Evolutionary conservation across 495 filamentous ascomycete genomes (phyloP), one percentile per base, ranked within the genome.

Genomic region (Trichodelitschia bisporula): DNA sequence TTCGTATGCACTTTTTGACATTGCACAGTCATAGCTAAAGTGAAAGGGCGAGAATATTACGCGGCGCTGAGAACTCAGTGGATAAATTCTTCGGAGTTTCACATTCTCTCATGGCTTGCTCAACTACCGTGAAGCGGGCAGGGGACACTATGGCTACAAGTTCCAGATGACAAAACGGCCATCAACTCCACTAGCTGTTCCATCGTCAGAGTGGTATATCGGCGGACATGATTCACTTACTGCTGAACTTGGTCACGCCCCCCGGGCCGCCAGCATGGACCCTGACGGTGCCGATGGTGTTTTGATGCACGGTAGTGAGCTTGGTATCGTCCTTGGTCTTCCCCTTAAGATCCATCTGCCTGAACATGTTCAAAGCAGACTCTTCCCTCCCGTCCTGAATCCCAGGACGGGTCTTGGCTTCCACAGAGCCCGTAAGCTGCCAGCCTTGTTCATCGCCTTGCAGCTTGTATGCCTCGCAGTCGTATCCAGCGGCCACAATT

Each of bases 311-410:
- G 4, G 86, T 93, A 55, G 86, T 90, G 36, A 95, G 58, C 53
- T 86, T 77, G 4, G 80, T 92, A 46, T 93, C 80, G 38, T 79
- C 79, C 40, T 70, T 71, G 15, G 60, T 51, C 53, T 91, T 89
- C 21, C 86, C 86, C 58, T 82, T 91, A 36, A 95, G 58, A 48
- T 97, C 86, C 89, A 97, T 92, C 54, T 91, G 82, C 46, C 66
- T 66, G 61, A 97, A 97, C 89, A 93, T 93, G 48, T 95, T 91
- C 46, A 93, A 58, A n/a, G 86, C 86, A 40, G 72, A 78, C 49
- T 65, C 77, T 51, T 65, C 80, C 44, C 69, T 74, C 57, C 57
- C 67, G 34, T 60, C 66, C 3, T 54, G 57, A 16, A 57, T 27
- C 13, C 61, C 64, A 1, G 55, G 49, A 0, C 62, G 54, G 15